Percentiles rank a stretch among this genome's conserved stretches.
These are phyloP conservation scores for Aspergillus niger DNA, from an alignment of 2,329 filamentous ascomycete genomes.

Conservation along the genomic window DNA sequence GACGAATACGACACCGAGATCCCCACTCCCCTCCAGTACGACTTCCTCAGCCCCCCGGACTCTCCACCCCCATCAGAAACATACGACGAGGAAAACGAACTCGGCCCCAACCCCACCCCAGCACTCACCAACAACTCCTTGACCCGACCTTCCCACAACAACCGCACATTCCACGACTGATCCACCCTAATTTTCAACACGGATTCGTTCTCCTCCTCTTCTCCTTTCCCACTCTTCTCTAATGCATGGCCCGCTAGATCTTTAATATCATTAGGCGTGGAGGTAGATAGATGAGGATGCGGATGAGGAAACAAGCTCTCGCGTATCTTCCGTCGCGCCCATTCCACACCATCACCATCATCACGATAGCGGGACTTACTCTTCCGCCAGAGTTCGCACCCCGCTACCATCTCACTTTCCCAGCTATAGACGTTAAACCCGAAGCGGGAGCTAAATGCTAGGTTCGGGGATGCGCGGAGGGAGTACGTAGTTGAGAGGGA, in stretches of 20 bases:
- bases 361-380: conserved; percentile 42
- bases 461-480: conserved; percentile 78
- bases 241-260: not conserved
- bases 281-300: conserved; percentile 11
- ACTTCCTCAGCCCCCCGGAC: conserved; percentile 27
- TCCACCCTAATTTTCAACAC: conserved; percentile 89
- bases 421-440: conserved; percentile 99
- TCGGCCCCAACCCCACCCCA: conserved; percentile 76
- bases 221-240: conserved; percentile 10
- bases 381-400: conserved; percentile 84
- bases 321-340: conserved; percentile 42
- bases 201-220: conserved; percentile 70
- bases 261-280: conserved; percentile 11
- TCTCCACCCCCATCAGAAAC: conserved; percentile 24
- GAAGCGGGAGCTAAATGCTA: conserved; percentile 85
- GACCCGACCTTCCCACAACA: conserved; percentile 89
- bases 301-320: conserved; percentile 24
- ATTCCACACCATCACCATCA: conserved; percentile 48
- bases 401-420: conserved; percentile 89
- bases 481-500: conserved; percentile 90
- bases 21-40: conserved; percentile 46
- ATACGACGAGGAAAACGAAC: conserved; percentile 36
- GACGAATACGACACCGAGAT: conserved; percentile 47
- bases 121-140: conserved; percentile 92
- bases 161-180: conserved; percentile 79